Percentiles rank a stretch among this genome's conserved stretches.
Conservation (phyloP, 495 filamentous ascomycete genomes). For the Xylaria scruposa region DNA sequence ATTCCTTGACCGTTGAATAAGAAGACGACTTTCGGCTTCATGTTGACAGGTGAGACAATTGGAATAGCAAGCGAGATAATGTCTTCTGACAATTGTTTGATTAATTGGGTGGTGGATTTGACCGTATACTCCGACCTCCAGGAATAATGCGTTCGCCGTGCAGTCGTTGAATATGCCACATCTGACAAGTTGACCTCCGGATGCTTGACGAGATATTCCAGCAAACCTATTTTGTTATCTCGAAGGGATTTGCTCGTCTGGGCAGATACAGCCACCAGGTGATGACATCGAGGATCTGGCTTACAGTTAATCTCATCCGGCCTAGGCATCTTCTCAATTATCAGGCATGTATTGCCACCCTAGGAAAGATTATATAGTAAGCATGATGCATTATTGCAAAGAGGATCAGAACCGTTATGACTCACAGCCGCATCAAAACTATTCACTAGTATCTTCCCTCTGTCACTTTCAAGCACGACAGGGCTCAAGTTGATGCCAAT, state of each 20-base stretch:
- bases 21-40: slow-evolving; percentile 53
- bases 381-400: slow-evolving; percentile 39
- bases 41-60: background rate
- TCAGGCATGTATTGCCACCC: slow-evolving; percentile 60
- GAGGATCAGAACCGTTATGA: background rate
- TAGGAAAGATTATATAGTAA: slow-evolving; percentile 38
- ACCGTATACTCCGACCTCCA: slow-evolving; percentile 29
- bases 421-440: slow-evolving; percentile 60
- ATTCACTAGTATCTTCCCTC: slow-evolving; percentile 52
- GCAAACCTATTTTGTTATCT: slow-evolving; percentile 41
- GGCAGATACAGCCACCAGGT: slow-evolving; percentile 53
- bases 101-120: background rate
- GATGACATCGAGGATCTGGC: background rate
- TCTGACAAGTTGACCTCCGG: slow-evolving; percentile 46
- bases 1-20: slow-evolving; percentile 64
- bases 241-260: slow-evolving; percentile 42
- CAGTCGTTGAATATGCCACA: slow-evolving; percentile 48
- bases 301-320: background rate
- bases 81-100: slow-evolving; percentile 9
- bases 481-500: slow-evolving; percentile 58
- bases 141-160: slow-evolving; percentile 18
- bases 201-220: slow-evolving; percentile 48
- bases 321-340: slow-evolving; percentile 54
- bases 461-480: slow-evolving; percentile 50
- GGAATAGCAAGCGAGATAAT: slow-evolving; percentile 6